Conservation (phyloP, 2,329 filamentous ascomycete genomes). For the Apiospora marii region DNA sequence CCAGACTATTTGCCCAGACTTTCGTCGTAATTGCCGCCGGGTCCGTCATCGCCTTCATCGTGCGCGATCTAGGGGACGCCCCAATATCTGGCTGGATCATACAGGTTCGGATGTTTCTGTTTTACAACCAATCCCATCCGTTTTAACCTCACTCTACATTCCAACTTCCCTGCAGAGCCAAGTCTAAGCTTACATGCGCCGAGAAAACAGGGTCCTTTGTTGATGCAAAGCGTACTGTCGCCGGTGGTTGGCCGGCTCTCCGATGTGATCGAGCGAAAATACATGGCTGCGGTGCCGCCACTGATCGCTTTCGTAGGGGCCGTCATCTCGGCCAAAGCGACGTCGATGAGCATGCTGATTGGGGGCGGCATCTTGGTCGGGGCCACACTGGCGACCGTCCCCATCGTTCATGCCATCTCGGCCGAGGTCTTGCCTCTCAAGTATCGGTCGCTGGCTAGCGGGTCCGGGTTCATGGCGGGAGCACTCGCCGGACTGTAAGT, state of each 20-base stretch:
- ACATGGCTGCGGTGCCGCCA: conserved; percentile 58
- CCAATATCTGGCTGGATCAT: conserved; percentile 64
- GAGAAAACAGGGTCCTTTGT: conserved; percentile 56
- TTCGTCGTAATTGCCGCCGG: conserved; percentile 64
- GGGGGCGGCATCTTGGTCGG: conserved; percentile 66
- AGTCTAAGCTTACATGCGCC: background rate
- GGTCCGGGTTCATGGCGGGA: conserved; percentile 59
- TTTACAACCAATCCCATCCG: too few relatives aligned
- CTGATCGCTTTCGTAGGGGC: conserved; percentile 62
- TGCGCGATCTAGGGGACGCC: conserved; percentile 59
- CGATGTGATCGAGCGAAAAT: conserved; percentile 63
- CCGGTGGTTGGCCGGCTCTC: conserved; percentile 64
- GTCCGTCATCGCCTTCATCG: conserved; percentile 63
- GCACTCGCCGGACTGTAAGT: conserved; percentile 57
- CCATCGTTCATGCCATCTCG: conserved; percentile 63
- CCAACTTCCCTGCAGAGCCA: background rate
- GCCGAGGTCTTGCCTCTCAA: conserved; percentile 65
- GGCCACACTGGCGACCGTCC: conserved; percentile 59
- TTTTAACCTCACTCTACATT: background rate
- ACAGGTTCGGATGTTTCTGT: conserved; percentile 44
- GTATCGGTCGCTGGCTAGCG: conserved; percentile 63
- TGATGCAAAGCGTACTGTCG: conserved; percentile 65
- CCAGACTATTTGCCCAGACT: conserved; percentile 59
- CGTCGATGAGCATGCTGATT: conserved; percentile 62
- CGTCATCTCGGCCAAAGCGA: conserved; percentile 62